Evolutionary conservation across 2,329 filamentous ascomycete genomes (phyloP), one percentile per base, ranked within the genome.

Genomic region (Fusarium albidum): DNA sequence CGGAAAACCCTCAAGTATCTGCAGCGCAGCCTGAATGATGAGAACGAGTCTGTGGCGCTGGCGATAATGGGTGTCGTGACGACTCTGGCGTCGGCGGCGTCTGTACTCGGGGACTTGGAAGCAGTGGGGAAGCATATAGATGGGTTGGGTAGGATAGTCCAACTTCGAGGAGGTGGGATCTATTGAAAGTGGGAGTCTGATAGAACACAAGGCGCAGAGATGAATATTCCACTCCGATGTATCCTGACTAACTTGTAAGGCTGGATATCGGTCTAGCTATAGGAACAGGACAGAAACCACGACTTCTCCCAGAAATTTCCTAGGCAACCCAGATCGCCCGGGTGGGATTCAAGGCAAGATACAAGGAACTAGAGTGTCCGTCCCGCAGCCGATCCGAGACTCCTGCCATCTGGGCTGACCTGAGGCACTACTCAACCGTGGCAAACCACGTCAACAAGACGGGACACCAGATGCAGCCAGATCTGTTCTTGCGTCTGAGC

Each of bases 51-150:
- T 4, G 44, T 48, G 6, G 32, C 52, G 3, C 33, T 58, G 14
- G 46, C 58, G 6, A 69, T 66, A 9, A 59, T 68, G 47, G 45
- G 49, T 7, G 53, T 64, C 2, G 59, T 67, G 1, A 29, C 55
- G 3, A 57, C 60, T 3, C 46, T 69, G 7, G 66, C 67, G 2
- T 61, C 56, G 11, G 55, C 63, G 1, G 61, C 67, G 2, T 50
- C 60, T 6, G 42, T 68, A 1, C 13, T 57, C 8, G 65, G 65
- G 0, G 67, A 69, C 13, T n/a, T 64, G 3, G 50, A 51, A 12
- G 60, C 61, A 1, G 52, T 59, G 1, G 31, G 21, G 8, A 65
- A 63, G 43, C 67, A 69, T 37, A 60, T 68, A 55, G 51, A 68
- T 29, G 67, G 67, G 1, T 41, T 69, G 33, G 28, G 51, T 31